phyloP scores from a whole-genome alignment of 75 land plant genomes.

The Chamaecyparis obtusa region DNA sequence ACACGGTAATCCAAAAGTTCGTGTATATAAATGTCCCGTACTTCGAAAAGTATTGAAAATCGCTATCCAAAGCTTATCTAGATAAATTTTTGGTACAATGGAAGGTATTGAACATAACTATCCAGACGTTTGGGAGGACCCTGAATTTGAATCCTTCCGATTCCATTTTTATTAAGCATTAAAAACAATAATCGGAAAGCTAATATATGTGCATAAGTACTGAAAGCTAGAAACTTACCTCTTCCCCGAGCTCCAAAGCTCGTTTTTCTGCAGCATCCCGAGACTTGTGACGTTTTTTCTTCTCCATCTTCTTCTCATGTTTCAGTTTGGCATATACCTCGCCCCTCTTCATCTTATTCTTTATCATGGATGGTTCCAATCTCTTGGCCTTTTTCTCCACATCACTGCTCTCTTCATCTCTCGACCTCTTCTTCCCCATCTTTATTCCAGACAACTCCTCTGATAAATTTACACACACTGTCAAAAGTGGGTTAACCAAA shows the following conservation, averaged over 20 bases:
- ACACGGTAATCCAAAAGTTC: not conserved
- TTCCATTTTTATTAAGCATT: no score
- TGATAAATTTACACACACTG: not conserved
- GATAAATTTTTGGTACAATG: no score
- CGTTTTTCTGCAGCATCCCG: slow-evolving; percentile 72
- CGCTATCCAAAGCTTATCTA: no score
- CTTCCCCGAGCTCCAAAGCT: slow-evolving; percentile 88
- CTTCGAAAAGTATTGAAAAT: no score
- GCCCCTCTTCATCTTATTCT: slow-evolving; percentile 81
- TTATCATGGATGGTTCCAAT: slow-evolving; percentile 57
- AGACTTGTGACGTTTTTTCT: slow-evolving; percentile 58
- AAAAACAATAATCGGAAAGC: no score
- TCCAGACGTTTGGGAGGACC: no score
- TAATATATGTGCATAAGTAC: not conserved
- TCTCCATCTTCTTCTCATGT: slow-evolving; percentile 77
- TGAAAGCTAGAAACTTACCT: slow-evolving; percentile 24
- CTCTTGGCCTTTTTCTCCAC: slow-evolving; percentile 18
- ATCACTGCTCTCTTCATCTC: not conserved
- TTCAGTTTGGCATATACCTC: slow-evolving; percentile 69
- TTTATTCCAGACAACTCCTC: not conserved
- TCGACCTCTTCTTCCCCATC: not conserved
- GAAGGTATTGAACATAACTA: no score
- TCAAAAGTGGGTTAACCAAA: not conserved
- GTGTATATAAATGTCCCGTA: no score
- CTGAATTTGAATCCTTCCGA: no score